Evolutionary conservation across 1,284 basidiomycete genomes (phyloP).

Genomic region (Peniophora sp.): DNA sequence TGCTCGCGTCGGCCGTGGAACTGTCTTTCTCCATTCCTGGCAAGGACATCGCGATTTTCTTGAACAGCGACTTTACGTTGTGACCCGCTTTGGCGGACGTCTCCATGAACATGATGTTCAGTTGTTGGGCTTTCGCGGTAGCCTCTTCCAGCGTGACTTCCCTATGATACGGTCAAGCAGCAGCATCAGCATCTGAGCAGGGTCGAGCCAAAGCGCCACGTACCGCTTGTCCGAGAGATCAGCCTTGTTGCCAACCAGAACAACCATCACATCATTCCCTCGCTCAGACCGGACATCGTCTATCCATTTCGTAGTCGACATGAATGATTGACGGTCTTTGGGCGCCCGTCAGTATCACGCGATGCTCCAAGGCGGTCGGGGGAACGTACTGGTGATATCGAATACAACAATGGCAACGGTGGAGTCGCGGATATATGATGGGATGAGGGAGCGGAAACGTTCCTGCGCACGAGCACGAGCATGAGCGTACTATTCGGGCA

Average conservation of each 20-base stretch:
- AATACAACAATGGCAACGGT: constrained; percentile 98
- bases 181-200: constrained; percentile 3
- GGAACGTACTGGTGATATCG: constrained; percentile 89
- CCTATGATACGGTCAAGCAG: too few species aligned
- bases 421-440: constrained; percentile 98
- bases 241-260: constrained; percentile 98
- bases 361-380: neutral
- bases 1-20: constrained; percentile 56
- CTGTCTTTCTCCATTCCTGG: constrained; percentile 91
- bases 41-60: constrained; percentile 97
- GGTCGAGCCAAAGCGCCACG: constrained; percentile 12
- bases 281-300: constrained; percentile 98
- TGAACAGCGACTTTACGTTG: constrained; percentile 98
- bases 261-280: constrained; percentile 98
- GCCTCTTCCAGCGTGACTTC: constrained; percentile 99
- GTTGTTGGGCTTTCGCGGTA: constrained; percentile 86
- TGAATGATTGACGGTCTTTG: constrained; percentile 89
- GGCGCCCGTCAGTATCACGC: neutral
- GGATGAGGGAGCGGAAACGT: constrained; percentile 96
- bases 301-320: constrained; percentile 98
- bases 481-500: too few species aligned
- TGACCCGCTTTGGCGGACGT: constrained; percentile 99
- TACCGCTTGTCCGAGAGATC: constrained; percentile 92
- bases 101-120: constrained; percentile 98
- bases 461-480: constrained; percentile 48